These are phyloP conservation scores for Cladosporium phlei DNA, from an alignment of 2,329 filamentous ascomycete species.

Conservation along the genomic window DNA sequence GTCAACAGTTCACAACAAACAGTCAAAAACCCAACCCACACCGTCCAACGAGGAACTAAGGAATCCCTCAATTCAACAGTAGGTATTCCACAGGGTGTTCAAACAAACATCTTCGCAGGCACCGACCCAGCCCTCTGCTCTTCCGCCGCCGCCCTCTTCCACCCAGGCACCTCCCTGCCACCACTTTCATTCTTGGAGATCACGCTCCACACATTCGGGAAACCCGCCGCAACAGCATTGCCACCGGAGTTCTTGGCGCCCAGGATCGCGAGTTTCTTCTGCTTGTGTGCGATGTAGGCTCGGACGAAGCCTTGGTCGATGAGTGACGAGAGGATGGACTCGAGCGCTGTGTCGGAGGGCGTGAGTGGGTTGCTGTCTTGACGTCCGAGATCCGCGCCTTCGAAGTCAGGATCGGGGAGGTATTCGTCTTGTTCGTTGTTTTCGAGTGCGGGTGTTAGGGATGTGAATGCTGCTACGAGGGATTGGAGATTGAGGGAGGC, in stretches of 20 bases:
- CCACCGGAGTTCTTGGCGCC: slow-evolving; percentile 57
- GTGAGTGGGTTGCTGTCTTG: slow-evolving; percentile 1
- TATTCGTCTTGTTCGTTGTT: slow-evolving; percentile 26
- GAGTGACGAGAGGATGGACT: slow-evolving; percentile 68
- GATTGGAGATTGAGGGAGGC: slow-evolving; percentile 56
- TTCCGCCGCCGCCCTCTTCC: slow-evolving; percentile 48
- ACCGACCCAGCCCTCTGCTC: not conserved
- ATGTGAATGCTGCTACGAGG: slow-evolving; percentile 44
- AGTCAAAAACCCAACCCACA: no score
- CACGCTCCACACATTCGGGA: slow-evolving; percentile 68
- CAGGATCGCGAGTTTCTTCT: slow-evolving; percentile 73
- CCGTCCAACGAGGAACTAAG: no score
- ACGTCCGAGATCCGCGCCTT: not conserved
- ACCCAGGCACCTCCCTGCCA: slow-evolving; percentile 63
- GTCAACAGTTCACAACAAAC: no score
- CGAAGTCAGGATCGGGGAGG: slow-evolving; percentile 28
- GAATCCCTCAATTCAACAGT: no score
- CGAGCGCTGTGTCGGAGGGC: slow-evolving; percentile 30
- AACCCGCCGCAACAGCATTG: slow-evolving; percentile 64
- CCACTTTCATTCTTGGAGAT: slow-evolving; percentile 59
- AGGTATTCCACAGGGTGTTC: no score
- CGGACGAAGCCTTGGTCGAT: slow-evolving; percentile 75
- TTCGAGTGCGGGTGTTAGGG: slow-evolving; percentile 17
- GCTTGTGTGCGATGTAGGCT: slow-evolving; percentile 76
- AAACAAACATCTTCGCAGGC: no score